Evolutionary conservation across 2,329 filamentous ascomycete species (phyloP), one percentile per base, ranked within the genome.

Genomic region (Trichophyton schoenleinii): DNA sequence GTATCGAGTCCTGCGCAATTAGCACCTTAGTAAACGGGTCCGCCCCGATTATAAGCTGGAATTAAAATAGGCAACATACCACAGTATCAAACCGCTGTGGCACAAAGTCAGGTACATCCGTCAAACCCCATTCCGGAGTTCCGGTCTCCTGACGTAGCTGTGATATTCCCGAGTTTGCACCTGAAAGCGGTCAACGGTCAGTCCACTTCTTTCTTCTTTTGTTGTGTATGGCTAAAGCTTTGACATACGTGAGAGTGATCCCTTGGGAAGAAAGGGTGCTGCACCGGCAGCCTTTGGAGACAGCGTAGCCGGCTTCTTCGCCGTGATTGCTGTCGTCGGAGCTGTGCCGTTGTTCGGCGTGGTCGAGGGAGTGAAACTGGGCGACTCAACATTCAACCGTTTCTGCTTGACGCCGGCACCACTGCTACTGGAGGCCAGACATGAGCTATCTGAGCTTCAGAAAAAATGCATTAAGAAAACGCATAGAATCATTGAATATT

Each of bases 371-470:
- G 90, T 96, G 73, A 99, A 99, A 57, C 92, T 89, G 11, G 94
- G 92, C 7, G 94, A 97, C 70, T 97, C 94, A 70, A 96, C 94
- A 73, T 95, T 99, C 67, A 99, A 81, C 31, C 87, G 80, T 74
- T 91, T 94, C 74, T 89, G 75, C n/a, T 41, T 58, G 38, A 42
- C 4, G 28, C 55, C 55, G 55, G 11, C 28, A 34, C 55, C 20
- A 41, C 34, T 58, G 44, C 44, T 48, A 48, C 44, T 22, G n/a
- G 42, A 46, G 42, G 15, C 42, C 15, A 48, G n/a, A 38, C 28
- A 58, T 58, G 55, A 58, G 55, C 55, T 38, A 57, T 57, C 55
- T 34, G 55, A 41, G 41, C 57, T 13, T 25, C 49, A 31, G 9
- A 58, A 44, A 13, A 20, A 18, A 11, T 42, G 34, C 38, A 36